Percentiles rank a stretch among this genome's conserved stretches.
Conservation (phyloP, 371 early-diverging fungal species). For the Lichtheimia ornata region DNA sequence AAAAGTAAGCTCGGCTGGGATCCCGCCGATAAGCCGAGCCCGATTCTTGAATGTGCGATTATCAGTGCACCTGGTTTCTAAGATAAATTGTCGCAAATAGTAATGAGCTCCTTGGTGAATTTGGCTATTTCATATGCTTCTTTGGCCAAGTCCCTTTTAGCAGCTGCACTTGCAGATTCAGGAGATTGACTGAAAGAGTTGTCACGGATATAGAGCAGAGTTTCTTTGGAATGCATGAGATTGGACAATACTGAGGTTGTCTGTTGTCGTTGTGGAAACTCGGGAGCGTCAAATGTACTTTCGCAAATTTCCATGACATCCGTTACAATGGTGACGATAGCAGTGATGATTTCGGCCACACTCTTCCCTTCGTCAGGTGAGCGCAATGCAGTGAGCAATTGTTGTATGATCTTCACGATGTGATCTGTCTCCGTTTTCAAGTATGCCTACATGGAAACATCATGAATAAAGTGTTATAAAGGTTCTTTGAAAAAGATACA, state of each 20-base stretch:
- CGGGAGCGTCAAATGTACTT: conserved; percentile 37
- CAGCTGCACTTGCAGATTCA: conserved; percentile 57
- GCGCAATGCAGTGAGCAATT: conserved; percentile 72
- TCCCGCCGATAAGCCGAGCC: too few species aligned
- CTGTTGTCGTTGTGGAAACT: conserved; percentile 40
- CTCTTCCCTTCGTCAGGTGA: conserved; percentile 65
- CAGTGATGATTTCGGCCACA: conserved; percentile 67
- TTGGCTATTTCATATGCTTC: conserved; percentile 93
- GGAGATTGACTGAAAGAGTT: conserved; percentile 36
- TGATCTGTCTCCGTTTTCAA: conserved; percentile 85
- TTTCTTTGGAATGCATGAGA: conserved; percentile 65
- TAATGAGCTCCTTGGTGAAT: conserved; percentile 74
- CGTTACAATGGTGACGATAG: conserved; percentile 61
- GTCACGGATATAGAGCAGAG: conserved; percentile 70
- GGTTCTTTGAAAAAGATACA: too few species aligned
- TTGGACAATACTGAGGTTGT: conserved; percentile 66
- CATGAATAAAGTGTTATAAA: too few species aligned
- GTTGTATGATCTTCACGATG: conserved; percentile 88
- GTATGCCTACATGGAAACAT: conserved; percentile 34
- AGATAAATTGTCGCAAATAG: conserved; percentile 34
- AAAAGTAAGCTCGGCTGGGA: too few species aligned
- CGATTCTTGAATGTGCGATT: too few species aligned
- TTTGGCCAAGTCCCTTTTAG: conserved; percentile 85
- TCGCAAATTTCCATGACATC: conserved; percentile 47
- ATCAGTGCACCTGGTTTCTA: too few species aligned